These are phyloP conservation scores for Alternaria gansuensis DNA, from an alignment of 2,329 filamentous ascomycete species.

Conservation along the genomic window DNA sequence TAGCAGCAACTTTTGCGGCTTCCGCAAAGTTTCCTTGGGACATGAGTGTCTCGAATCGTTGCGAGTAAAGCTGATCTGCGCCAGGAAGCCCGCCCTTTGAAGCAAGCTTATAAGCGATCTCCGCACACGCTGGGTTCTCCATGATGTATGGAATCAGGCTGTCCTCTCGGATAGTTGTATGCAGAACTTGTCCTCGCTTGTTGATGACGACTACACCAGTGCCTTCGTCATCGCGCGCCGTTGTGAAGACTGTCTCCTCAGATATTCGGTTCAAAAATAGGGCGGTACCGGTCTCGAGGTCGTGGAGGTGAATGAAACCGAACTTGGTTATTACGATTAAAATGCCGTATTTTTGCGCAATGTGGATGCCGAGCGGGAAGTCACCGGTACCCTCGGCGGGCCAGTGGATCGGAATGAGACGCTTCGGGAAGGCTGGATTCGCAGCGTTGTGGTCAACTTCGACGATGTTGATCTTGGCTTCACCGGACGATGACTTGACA, in stretches of 20 bases:
- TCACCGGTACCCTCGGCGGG: slow-evolving; percentile 94
- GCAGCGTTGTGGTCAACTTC: slow-evolving; percentile 93
- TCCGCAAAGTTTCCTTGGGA: slow-evolving; percentile 81
- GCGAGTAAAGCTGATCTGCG: slow-evolving; percentile 89
- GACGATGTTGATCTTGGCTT: slow-evolving; percentile 93
- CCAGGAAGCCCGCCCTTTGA: slow-evolving; percentile 92
- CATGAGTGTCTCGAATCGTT: slow-evolving; percentile 91
- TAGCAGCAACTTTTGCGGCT: slow-evolving; percentile 94
- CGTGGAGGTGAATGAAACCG: slow-evolving; percentile 98
- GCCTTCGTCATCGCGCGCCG: slow-evolving; percentile 81
- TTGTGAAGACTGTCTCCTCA: slow-evolving; percentile 98
- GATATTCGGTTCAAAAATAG: slow-evolving; percentile 99
- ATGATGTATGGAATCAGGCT: slow-evolving; percentile 94
- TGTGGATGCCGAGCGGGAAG: slow-evolving; percentile 97
- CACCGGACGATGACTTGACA: slow-evolving; percentile 82
- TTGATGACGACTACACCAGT: slow-evolving; percentile 94
- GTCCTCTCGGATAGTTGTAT: slow-evolving; percentile 90
- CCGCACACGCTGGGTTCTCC: slow-evolving; percentile 92
- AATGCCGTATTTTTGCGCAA: slow-evolving; percentile 95
- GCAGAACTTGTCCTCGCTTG: slow-evolving; percentile 94
- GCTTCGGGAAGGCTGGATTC: slow-evolving; percentile 92
- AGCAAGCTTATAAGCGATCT: slow-evolving; percentile 94
- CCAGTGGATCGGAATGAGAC: slow-evolving; percentile 97
- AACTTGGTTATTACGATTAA: slow-evolving; percentile 99
- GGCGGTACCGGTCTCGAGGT: slow-evolving; percentile 91